Base-by-base conservation (phyloP, 495 filamentous ascomycete genomes). In the Pseudotulostoma volvatum region DNA sequence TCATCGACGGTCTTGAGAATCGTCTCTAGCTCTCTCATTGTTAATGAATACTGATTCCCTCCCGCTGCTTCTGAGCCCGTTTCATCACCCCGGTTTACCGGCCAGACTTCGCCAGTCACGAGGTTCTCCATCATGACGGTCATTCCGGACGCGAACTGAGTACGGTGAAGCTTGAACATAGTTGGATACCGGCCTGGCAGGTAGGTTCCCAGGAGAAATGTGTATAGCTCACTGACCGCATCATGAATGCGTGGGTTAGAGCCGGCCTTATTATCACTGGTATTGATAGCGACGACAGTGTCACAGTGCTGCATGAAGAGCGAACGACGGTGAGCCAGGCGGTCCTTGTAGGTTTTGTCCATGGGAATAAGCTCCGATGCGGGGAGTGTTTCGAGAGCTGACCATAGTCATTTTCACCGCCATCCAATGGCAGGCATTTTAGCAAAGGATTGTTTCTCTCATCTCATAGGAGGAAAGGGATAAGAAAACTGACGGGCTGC, bases 1-100 rank as follows among this genome's bases (percentile, higher is more conserved):
- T 79, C 74, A 41, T 88, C 82, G 17, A 87, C 59, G 37, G 68
- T 70, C 31, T 62, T 57, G 36, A 64, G 70, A 4, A 85, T 60
- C 14, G 60, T 63, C 5, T 60, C 40, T 7, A 84, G 60, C 2
- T 55, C 54, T 21, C 18, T 33, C 16, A 42, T 34, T 9, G 55
- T 36, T 11, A 48, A 45, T 2, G 42, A 35, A 15, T 52, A 44
- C 16, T 40, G 1, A n/a, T n/a, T n/a, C n/a, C n/a, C n/a, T n/a
- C n/a, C n/a, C 2, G 8, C 40, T 36, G 36, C 53, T 42, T 50
- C 39, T 7, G 43, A 14, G 34, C 47, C 1, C 50, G 52, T 41
- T 14, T 18, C 40, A 15, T 38, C 20, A 36, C 18, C 25, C 13
- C 49, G 44, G 2, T 1, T 23, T 3, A 73, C 50, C 3, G 76